These are phyloP conservation scores for Vigna reflexopilosa DNA, from an alignment of 306 rosid genomes.

Conservation along the genomic window DNA sequence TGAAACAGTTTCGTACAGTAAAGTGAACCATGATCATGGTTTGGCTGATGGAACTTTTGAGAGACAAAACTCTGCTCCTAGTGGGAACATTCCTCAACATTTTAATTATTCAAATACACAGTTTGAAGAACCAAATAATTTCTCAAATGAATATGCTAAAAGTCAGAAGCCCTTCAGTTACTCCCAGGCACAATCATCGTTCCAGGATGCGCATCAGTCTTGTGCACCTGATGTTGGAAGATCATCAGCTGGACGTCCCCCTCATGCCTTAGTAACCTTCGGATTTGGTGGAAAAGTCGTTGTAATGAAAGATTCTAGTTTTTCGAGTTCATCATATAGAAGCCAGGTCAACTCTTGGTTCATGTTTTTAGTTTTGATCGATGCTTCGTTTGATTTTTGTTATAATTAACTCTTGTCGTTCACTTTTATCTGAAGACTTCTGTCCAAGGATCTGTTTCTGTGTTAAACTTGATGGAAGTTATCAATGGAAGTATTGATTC, in stretches of 20 bases:
- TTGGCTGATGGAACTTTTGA: constrained; percentile 60
- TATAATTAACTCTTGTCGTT: constrained; percentile 48
- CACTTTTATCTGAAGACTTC: constrained; percentile 64
- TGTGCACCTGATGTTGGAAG: constrained; percentile 65
- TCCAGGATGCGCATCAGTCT: constrained; percentile 60
- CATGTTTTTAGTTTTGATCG: constrained; percentile 43
- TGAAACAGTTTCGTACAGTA: constrained; percentile 56
- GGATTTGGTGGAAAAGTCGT: constrained; percentile 97
- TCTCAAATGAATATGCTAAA: constrained; percentile 56
- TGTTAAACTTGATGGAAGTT: constrained; percentile 81
- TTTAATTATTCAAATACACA: constrained; percentile 57
- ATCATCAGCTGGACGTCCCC: constrained; percentile 91
- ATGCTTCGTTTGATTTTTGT: constrained; percentile 31
- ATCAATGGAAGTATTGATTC: constrained; percentile 55
- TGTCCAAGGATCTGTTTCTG: constrained; percentile 68
- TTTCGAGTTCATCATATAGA: constrained; percentile 59
- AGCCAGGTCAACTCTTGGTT: constrained; percentile 68
- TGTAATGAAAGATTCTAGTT: constrained; percentile 71
- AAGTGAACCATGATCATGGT: constrained; percentile 54
- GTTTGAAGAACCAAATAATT: constrained; percentile 49
- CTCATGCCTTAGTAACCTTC: constrained; percentile 86
- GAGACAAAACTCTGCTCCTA: constrained; percentile 52
- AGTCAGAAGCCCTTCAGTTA: constrained; percentile 55
- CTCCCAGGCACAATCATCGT: constrained; percentile 66
- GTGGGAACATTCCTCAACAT: constrained; percentile 57